Base-by-base conservation (phyloP, 148 eudicot genomes). In the Persicaria maculosa region DNA sequence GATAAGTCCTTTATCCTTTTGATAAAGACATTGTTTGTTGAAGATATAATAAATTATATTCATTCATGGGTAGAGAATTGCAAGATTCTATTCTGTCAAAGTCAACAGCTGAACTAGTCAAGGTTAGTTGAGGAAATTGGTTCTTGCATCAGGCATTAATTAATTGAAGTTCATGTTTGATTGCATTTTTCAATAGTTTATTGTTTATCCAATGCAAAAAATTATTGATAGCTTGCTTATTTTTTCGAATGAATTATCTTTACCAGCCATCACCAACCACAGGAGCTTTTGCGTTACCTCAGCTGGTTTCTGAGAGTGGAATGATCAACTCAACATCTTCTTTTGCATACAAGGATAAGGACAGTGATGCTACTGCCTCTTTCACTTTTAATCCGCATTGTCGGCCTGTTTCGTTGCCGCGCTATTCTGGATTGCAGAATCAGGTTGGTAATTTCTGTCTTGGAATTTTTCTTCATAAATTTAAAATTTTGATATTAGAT, bases 201-300 rank as follows among this genome's bases (percentile, higher is more conserved):
- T 59, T 59, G 65, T 59, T 58, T 64, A 57, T 57, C 17, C 7
- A 40, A 14, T 64, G 69, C 45, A 36, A 36, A 64, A 31, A 64
- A n/a, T 64, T 64, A 36, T 20, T 64, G n/a, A 64, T 43, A 6
- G 31, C 25, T 68, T 62, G 15, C n/a, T 46, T 62, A 4, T 9
- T 79, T 75, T 61, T 16, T 71, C 7, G 31, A 19, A 46, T 71
- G 14, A 9, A 68, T 17, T 48, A 7, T 71, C 17, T 71, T 48
- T 46, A 45, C 48, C 75, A 87, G 84, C 58, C 78, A 62, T 91
- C 93, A 71, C 93, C 96, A 15, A 85, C 93, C 68, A 88, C 91
- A 47, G 91, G 96, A 78, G 79, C 79, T 68, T 81, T 85, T 78
- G 78, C 76, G 15, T 71, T 61, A 40, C 76, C 82, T 46, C 74